Evolutionary conservation across 1,284 basidiomycete species (phyloP).

Genomic region (Tylopilus sp.): DNA sequence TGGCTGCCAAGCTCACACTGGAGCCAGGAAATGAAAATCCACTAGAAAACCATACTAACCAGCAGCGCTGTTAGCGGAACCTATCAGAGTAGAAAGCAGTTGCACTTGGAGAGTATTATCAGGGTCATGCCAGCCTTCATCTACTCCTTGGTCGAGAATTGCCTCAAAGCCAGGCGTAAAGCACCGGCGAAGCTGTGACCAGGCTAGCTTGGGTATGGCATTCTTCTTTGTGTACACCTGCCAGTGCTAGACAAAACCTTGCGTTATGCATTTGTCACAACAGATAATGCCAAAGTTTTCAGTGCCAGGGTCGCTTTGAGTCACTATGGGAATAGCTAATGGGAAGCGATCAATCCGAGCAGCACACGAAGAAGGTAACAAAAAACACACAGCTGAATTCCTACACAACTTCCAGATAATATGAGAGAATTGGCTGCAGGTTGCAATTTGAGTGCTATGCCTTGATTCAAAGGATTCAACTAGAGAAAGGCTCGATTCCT

Average conservation of each 20-base stretch:
- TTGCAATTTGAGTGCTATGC: conserved; percentile 10
- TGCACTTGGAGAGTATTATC: background rate
- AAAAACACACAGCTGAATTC: conserved; percentile 2
- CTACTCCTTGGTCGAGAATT: background rate
- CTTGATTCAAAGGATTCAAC: conserved; percentile 7
- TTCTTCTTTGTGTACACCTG: conserved; percentile 17
- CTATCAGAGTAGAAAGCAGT: too few species aligned
- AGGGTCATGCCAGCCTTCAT: background rate
- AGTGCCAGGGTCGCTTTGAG: conserved; percentile 40
- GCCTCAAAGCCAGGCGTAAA: conserved; percentile 3
- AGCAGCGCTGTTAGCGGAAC: too few species aligned
- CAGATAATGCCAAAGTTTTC: conserved; percentile 40
- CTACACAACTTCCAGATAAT: background rate
- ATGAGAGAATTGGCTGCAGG: conserved; percentile 4
- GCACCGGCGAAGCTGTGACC: background rate
- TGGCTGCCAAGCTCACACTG: conserved; percentile 37
- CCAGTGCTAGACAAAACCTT: conserved; percentile 1
- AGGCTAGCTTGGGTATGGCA: conserved; percentile 12
- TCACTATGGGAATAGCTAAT: conserved; percentile 26
- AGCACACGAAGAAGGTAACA: background rate
- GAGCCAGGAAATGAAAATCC: conserved; percentile 39
- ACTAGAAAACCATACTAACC: conserved; percentile 23
- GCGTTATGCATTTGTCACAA: conserved; percentile 31
- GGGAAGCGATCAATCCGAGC: background rate
- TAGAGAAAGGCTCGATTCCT: conserved; percentile 8